Evolutionary conservation across 805 yeast genomes (phyloP).

Genomic region (Lipomyces chichibuensis): DNA sequence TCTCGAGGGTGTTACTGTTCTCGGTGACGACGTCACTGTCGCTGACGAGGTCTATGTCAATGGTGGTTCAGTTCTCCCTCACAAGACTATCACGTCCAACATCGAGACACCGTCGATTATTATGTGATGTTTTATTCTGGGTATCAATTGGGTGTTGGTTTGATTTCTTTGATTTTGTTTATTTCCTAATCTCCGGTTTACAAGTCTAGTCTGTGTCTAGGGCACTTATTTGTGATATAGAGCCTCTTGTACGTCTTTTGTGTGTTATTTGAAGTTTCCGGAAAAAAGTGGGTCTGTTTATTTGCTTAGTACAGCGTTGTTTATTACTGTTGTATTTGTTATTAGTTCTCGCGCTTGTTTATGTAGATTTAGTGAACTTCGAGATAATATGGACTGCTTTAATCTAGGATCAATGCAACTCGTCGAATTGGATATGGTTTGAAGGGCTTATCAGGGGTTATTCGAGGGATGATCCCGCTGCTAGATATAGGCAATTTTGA

Average conservation of each 20-base stretch:
- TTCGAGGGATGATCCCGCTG: no score
- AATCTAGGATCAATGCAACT: neutral
- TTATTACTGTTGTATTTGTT: neutral
- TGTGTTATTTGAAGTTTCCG: conserved; percentile 1
- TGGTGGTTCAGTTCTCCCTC: conserved; percentile 99
- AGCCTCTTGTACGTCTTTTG: neutral
- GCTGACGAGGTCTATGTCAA: conserved; percentile 98
- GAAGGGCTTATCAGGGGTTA: no score
- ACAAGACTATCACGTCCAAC: conserved; percentile 92
- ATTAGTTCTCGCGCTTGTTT: neutral
- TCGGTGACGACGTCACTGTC: conserved; percentile 98
- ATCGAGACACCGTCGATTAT: conserved; percentile 98
- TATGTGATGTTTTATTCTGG: conserved; percentile 60
- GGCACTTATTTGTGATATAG: neutral
- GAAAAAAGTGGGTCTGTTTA: neutral
- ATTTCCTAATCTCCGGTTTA: neutral
- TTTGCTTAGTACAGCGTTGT: neutral
- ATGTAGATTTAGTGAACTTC: neutral
- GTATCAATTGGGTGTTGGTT: neutral
- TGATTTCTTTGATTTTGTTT: neutral
- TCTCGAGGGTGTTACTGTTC: conserved; percentile 94
- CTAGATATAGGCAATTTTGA: no score
- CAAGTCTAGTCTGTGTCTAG: neutral
- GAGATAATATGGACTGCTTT: neutral
- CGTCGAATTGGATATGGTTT: neutral